phyloP scores from a whole-genome alignment of 2,329 filamentous ascomycete species.

The Neophaeococcomyces aloes region DNA sequence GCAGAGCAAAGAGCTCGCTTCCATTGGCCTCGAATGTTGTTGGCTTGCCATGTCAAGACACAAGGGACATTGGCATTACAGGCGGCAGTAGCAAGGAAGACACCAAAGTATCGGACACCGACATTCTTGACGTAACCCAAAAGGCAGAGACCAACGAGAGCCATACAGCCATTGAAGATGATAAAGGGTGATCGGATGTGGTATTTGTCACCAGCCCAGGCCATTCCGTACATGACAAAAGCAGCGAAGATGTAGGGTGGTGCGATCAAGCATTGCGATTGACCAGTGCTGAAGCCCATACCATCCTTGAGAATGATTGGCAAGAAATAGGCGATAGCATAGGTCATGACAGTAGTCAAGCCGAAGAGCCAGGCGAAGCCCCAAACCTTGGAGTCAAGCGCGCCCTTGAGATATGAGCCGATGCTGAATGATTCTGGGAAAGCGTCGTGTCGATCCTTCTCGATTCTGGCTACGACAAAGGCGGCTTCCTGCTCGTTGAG shows the following conservation, averaged over 20 bases:
- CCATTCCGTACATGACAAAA: slow-evolving; percentile 59
- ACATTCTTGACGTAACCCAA: slow-evolving; percentile 55
- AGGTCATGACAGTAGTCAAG: slow-evolving; percentile 57
- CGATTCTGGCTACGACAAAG: slow-evolving; percentile 36
- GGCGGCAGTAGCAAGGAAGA: slow-evolving; percentile 66
- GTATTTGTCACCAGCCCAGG: slow-evolving; percentile 60
- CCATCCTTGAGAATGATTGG: slow-evolving; percentile 58
- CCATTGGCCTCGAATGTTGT: slow-evolving; percentile 83
- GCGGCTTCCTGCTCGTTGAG: slow-evolving; percentile 23
- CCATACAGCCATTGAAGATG: slow-evolving; percentile 56
- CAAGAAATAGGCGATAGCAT: slow-evolving; percentile 69
- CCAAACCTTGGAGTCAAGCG: slow-evolving; percentile 45
- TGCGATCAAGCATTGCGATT: slow-evolving; percentile 60
- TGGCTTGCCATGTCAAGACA: slow-evolving; percentile 69
- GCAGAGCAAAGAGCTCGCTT: slow-evolving; percentile 53
- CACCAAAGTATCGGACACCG: slow-evolving; percentile 58
- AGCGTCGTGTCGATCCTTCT: slow-evolving; percentile 45
- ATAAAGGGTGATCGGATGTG: slow-evolving; percentile 60
- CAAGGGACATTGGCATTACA: slow-evolving; percentile 68
- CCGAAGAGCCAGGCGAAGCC: slow-evolving; percentile 43
- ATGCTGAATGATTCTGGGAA: slow-evolving; percentile 39
- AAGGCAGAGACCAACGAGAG: slow-evolving; percentile 59
- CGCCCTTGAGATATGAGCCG: slow-evolving; percentile 38
- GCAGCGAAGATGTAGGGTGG: slow-evolving; percentile 55
- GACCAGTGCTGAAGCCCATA: slow-evolving; percentile 55